Evolutionary conservation across 2,329 filamentous ascomycete species (phyloP), one percentile per base, ranked within the genome.

Genomic region (Botrytis fabae): DNA sequence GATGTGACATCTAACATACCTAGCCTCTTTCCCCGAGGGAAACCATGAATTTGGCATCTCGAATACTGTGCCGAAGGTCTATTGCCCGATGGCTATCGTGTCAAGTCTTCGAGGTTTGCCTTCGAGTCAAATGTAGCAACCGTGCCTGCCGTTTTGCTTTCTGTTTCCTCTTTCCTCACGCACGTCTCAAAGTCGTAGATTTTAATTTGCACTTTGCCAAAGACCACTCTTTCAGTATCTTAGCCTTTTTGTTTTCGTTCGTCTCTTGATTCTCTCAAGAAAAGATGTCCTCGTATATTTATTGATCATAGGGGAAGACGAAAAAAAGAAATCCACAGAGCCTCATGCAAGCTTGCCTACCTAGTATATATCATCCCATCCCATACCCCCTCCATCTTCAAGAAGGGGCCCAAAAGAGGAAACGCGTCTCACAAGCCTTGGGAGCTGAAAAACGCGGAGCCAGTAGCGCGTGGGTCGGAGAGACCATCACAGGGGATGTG

Each of bases 41-140:
- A 70, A 73, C 35, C 78, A 73, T 63, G 82, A 82, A 32, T 44
- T n/a, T 35, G 32, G 1, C 70, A 72, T 72, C 10, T 57, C 38
- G n/a, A 46, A 9, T 73, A 48, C 69, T 32, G 44, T 59, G 22
- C 20, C 57, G 44, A 62, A 22, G 18, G 14, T 54, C 38, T 32
- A 25, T 38, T 10, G 22, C 38, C 38, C 9, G 25, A 42, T 46
- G 22, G 38, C 35, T 72, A 20, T 68, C 51, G 28, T 72, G 51
- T 14, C 7, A 20, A 51, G 16, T n/a, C 35, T 44, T 70, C 44
- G 60, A 54, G n/a, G 35, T 68, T 68, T 46, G 28, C 35, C 2
- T 22, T 48, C 35, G 25, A 54, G 64, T 54, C 35, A 7, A 68
- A 22, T 40, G 38, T 54, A 54, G 18, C 28, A 12, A 54, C 46